These are phyloP conservation scores for Argentina anserina DNA, from an alignment of 306 rosid genomes.

Conservation along the genomic window DNA sequence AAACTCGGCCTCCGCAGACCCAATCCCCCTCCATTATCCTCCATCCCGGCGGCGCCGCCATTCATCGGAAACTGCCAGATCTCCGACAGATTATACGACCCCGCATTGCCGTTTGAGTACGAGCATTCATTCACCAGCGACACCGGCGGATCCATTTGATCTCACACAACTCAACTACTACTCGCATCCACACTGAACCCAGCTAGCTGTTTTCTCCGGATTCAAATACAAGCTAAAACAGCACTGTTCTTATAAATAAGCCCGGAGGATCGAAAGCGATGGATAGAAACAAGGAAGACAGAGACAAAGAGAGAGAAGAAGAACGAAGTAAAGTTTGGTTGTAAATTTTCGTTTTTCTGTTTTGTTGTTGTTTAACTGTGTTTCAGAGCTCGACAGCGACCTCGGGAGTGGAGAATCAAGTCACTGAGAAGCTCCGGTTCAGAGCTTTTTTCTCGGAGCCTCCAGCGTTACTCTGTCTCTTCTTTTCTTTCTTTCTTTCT, in stretches of 20 bases:
- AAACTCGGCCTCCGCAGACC: slow-evolving; percentile 45
- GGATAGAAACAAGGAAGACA: too few species aligned
- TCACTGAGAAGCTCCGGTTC: slow-evolving; percentile 31
- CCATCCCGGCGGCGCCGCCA: slow-evolving; percentile 12
- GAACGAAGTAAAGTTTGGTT: slow-evolving; percentile 38
- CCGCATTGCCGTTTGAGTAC: slow-evolving; percentile 44
- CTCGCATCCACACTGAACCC: neutral
- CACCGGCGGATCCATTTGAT: slow-evolving; percentile 72
- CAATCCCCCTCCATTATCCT: slow-evolving; percentile 38
- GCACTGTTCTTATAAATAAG: slow-evolving; percentile 17
- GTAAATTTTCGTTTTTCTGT: neutral
- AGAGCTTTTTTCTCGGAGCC: slow-evolving; percentile 52
- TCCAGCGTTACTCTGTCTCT: slow-evolving; percentile 32
- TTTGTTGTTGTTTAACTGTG: slow-evolving; percentile 14
- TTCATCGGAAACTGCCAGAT: slow-evolving; percentile 69
- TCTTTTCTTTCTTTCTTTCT: too few species aligned
- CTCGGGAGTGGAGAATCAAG: slow-evolving; percentile 43
- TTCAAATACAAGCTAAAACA: neutral
- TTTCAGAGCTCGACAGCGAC: slow-evolving; percentile 27
- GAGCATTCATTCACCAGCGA: slow-evolving; percentile 42
- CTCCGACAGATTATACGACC: slow-evolving; percentile 58
- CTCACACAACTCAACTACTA: neutral
- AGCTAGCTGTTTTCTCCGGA: too few species aligned
- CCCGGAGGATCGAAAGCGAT: slow-evolving; percentile 6
- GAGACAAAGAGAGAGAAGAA: too few species aligned